Conservation (phyloP, 2,329 filamentous ascomycete genomes). For the Ophiocordyceps camponoti-rufipedis region DNA sequence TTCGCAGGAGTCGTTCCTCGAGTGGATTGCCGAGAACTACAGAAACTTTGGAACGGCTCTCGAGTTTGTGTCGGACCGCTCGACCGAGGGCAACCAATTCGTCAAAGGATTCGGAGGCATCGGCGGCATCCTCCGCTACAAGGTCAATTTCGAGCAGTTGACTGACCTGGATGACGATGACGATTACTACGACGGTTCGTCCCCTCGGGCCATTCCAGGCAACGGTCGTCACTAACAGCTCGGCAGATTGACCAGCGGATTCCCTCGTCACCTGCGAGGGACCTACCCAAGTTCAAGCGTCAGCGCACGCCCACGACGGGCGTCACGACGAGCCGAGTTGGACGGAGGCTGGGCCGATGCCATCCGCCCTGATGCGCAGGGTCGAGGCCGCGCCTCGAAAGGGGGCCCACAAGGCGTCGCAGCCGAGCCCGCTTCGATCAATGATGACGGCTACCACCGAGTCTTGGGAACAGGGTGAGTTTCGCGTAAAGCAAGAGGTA, state of each 20-base stretch:
- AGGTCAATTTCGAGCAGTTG: conserved; percentile 99
- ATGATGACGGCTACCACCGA: conserved; percentile 42
- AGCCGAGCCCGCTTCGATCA: conserved; percentile 50
- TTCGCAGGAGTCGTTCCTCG: conserved; percentile 81
- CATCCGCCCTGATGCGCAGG: conserved; percentile 25
- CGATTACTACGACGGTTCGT: conserved; percentile 64
- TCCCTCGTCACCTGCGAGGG: conserved; percentile 80
- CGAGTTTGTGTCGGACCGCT: conserved; percentile 95
- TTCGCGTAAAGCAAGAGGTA: conserved; percentile 8
- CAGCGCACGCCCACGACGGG: conserved; percentile 21
- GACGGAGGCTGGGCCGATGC: conserved; percentile 25
- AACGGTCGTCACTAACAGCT: conserved; percentile 1
- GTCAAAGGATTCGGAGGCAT: conserved; percentile 99
- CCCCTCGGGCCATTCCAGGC: conserved; percentile 29
- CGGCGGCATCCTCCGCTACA: conserved; percentile 92
- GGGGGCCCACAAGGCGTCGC: conserved; percentile 31
- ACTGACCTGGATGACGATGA: conserved; percentile 86
- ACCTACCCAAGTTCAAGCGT: conserved; percentile 44
- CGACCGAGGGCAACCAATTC: conserved; percentile 97
- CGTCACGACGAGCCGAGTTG: conserved; percentile 21
- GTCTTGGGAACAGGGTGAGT: conserved; percentile 18
- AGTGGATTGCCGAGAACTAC: conserved; percentile 98
- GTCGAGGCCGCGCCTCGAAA: conserved; percentile 25
- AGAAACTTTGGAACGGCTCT: conserved; percentile 91
- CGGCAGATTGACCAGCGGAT: conserved; percentile 70